These are phyloP conservation scores for Emericellopsis terricola DNA, from an alignment of 495 filamentous ascomycete species.

Conservation along the genomic window DNA sequence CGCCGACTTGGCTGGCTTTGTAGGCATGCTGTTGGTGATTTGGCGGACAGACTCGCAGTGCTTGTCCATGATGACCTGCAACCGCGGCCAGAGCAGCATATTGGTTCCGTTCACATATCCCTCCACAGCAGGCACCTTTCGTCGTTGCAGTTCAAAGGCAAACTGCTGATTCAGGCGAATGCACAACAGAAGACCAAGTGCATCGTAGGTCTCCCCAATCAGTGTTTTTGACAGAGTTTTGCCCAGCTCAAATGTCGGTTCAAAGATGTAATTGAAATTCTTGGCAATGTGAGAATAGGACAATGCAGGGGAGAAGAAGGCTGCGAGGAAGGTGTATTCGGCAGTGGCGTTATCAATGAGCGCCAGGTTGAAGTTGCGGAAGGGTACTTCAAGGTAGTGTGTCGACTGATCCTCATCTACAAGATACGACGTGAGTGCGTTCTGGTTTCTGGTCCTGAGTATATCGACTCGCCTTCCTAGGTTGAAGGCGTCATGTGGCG, in stretches of 20 bases:
- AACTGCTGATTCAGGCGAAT: constrained; percentile 88
- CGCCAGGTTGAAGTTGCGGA: constrained; percentile 86
- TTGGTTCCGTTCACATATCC: constrained; percentile 84
- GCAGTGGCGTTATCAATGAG: constrained; percentile 86
- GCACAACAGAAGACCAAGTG: constrained; percentile 68
- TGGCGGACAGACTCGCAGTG: constrained; percentile 70
- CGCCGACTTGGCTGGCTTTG: constrained; percentile 30
- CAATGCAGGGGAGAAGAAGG: constrained; percentile 59
- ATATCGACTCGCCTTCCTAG: constrained; percentile 71
- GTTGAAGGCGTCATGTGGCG: constrained; percentile 72
- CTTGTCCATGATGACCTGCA: constrained; percentile 84
- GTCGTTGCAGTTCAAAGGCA: constrained; percentile 81
- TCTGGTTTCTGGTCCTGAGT: constrained; percentile 46
- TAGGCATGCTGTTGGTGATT: constrained; percentile 30
- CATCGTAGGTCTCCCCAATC: constrained; percentile 59
- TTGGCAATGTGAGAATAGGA: constrained; percentile 37
- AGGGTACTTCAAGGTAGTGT: constrained; percentile 77
- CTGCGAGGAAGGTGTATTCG: constrained; percentile 83
- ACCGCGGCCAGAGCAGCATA: constrained; percentile 92
- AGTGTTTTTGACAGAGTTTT: constrained; percentile 59
- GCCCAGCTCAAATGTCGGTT: constrained; percentile 66
- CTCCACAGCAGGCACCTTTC: constrained; percentile 76
- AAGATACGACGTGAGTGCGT: constrained; percentile 60
- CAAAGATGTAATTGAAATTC: constrained; percentile 67
- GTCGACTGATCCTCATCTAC: constrained; percentile 74